Percentiles rank a stretch among this genome's conserved stretches.
phyloP scores from a whole-genome alignment of 768 basidiomycete species.

The Leccinum rimulosum region DNA sequence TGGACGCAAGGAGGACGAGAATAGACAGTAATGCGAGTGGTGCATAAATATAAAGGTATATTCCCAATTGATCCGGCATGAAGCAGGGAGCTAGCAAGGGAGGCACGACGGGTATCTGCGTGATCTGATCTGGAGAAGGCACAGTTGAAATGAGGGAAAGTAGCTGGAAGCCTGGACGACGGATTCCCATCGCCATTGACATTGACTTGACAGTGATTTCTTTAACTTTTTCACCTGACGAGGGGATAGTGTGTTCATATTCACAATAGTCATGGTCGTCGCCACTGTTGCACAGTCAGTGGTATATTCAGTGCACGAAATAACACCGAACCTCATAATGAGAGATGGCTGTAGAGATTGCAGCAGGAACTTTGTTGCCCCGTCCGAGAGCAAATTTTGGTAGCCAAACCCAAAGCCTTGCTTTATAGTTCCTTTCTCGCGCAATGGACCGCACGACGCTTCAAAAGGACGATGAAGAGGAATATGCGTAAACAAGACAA shows the following conservation, averaged over 20 bases:
- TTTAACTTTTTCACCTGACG: constrained; percentile 35
- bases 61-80: constrained; percentile 80
- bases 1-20: constrained; percentile 37
- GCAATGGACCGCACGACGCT: constrained; percentile 69
- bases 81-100: constrained; percentile 65
- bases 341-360: constrained; percentile 59
- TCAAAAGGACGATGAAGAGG: constrained; percentile 76
- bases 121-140: constrained; percentile 27
- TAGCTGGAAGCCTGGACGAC: constrained; percentile 84
- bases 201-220: constrained; percentile 90
- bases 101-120: constrained; percentile 29
- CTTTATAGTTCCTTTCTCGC: constrained; percentile 72
- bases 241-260: constrained; percentile 47
- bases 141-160: constrained; percentile 61
- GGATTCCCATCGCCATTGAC: constrained; percentile 87
- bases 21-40: constrained; percentile 66
- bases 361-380: constrained; percentile 66
- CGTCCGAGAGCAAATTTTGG: constrained; percentile 76
- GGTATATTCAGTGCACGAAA: neutral
- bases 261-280: constrained; percentile 98
- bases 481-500: constrained; percentile 83
- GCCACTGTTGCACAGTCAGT: constrained; percentile 49
- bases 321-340: constrained; percentile 63
- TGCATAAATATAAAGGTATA: constrained; percentile 72
- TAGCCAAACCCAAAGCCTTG: constrained; percentile 78